Base-by-base conservation (phyloP, 208 protist genomes). In the Borovskyia barvae region DNA sequence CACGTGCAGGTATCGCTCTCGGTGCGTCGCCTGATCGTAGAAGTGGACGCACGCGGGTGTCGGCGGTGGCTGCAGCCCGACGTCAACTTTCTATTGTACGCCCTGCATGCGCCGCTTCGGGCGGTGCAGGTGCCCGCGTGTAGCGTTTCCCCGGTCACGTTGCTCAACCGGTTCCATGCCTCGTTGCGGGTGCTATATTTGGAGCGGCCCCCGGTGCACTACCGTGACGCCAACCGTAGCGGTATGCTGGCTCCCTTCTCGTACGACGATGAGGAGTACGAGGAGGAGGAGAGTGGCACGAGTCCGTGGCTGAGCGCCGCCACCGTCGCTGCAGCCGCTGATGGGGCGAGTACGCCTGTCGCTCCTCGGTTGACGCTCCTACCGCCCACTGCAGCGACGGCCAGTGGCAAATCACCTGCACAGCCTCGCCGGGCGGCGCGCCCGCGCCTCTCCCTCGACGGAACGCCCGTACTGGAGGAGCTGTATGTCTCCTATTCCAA, bases 211-310 rank as follows among this genome's bases (percentile, higher is more conserved):
- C 25, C 15, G 28, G 2, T 26, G 0, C 29, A 25, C 12, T 42
- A 28, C 24, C 49, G 39, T 14, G 64, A 63, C 26, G 25, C 64
- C 19, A 29, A 22, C 19, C 12, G 33, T 5, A 28, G 5, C 4
- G 7, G 14, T 2, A 17, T 22, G 36, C 2, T 40, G 9, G 3
- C 29, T 12, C 5, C 15, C 26, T 1, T 15, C 20, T 17, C n/a
- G 26, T 52, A 43, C 5, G 64, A 71, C 6, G 64, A 71, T n/a
- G 64, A 71, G 26, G 64, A 71, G 64, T 32, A 52, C 29, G 64
- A 71, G 49, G 64, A 71, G 30, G 64, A 61, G 24, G 42, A 49
- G 24, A 54, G 14, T 17, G 22, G 24, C 33, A 1, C 5, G 7
- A 41, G 15, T 3, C 22, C 50, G 22, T 40, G 24, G 42, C 39